Conservation (phyloP, 805 yeast species). For the Scheffersomyces lignosus region DNA sequence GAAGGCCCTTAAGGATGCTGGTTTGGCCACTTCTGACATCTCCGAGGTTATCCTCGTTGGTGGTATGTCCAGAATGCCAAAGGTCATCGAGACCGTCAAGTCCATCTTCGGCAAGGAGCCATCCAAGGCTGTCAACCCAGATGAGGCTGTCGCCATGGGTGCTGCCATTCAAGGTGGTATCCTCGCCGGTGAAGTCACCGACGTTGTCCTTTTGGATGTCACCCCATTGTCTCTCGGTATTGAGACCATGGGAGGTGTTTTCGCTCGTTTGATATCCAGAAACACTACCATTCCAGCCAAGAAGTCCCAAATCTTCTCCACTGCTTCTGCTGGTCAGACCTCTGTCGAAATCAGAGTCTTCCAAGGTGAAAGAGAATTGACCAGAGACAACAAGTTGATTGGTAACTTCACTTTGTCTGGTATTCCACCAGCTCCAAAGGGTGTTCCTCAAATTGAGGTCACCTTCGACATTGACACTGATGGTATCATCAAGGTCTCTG, state of each 20-base stretch:
- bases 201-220: conserved; percentile 85
- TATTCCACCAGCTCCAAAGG: conserved; percentile 94
- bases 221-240: conserved; percentile 92
- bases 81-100: conserved; percentile 76
- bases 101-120: conserved; percentile 79
- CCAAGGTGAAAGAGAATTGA: conserved; percentile 99
- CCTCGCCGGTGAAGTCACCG: conserved; percentile 91
- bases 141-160: conserved; percentile 93
- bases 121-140: conserved; percentile 91
- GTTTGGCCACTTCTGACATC: conserved; percentile 60
- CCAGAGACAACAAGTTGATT: conserved; percentile 94
- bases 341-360: conserved; percentile 76
- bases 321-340: conserved; percentile 34
- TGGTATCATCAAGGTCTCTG: conserved; percentile 94
- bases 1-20: conserved; percentile 82
- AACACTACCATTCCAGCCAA: conserved; percentile 96
- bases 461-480: conserved; percentile 96
- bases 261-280: conserved; percentile 87
- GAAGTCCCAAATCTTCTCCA: conserved; percentile 82
- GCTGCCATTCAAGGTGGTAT: conserved; percentile 99
- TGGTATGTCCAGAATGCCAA: conserved; percentile 93
- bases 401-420: conserved; percentile 96
- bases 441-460: conserved; percentile 93
- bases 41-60: conserved; percentile 85
- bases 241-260: conserved; percentile 97